A percentile compares a stretch with the other conserved stretches of the same genome.
These are phyloP conservation scores for Aspergillus fumigatiaffinis DNA, from an alignment of 2,329 filamentous ascomycete genomes.

Conservation along the genomic window DNA sequence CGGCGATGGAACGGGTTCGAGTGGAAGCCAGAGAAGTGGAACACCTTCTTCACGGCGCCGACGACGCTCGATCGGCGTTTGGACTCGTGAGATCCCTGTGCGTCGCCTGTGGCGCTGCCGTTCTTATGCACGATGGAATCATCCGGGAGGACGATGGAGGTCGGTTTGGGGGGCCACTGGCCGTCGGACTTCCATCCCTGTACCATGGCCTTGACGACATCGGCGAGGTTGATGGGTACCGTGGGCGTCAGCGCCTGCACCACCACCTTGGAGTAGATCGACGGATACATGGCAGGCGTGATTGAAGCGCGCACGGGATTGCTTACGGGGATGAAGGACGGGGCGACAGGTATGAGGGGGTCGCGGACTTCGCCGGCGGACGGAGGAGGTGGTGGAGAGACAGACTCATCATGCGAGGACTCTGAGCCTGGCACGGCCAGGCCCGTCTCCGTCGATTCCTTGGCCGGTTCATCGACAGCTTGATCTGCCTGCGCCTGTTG, in stretches of 20 bases:
- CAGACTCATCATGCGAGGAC: conserved; percentile 28
- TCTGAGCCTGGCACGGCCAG: conserved; percentile 29
- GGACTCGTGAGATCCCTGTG: conserved; percentile 18
- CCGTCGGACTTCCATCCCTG: conserved; percentile 89
- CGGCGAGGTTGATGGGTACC: conserved; percentile 80
- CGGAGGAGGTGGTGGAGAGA: conserved; percentile 15
- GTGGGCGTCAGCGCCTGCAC: conserved; percentile 74
- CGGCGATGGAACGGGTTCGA: conserved; percentile 38
- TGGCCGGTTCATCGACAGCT: conserved; percentile 17
- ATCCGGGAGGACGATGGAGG: conserved; percentile 28
- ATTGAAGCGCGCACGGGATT: conserved; percentile 78
- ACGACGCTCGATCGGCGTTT: conserved; percentile 33
- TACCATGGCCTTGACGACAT: conserved; percentile 77
- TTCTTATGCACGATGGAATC: conserved; percentile 23
- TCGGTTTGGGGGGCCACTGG: conserved; percentile 75
- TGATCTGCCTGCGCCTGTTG: conserved; percentile 14
- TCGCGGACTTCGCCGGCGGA: conserved; percentile 41
- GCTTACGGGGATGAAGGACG: conserved; percentile 66
- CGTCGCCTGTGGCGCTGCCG: conserved; percentile 6
- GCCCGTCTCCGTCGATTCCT: conserved; percentile 22
- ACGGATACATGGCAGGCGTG: conserved; percentile 66
- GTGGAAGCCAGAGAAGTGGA: conserved; percentile 33
- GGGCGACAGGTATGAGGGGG: conserved; percentile 67
- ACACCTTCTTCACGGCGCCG: conserved; percentile 39
- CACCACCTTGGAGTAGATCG: conserved; percentile 87